These are phyloP conservation scores for Aureobasidium leucospermi DNA, from an alignment of 2,329 filamentous ascomycete species.

Conservation along the genomic window DNA sequence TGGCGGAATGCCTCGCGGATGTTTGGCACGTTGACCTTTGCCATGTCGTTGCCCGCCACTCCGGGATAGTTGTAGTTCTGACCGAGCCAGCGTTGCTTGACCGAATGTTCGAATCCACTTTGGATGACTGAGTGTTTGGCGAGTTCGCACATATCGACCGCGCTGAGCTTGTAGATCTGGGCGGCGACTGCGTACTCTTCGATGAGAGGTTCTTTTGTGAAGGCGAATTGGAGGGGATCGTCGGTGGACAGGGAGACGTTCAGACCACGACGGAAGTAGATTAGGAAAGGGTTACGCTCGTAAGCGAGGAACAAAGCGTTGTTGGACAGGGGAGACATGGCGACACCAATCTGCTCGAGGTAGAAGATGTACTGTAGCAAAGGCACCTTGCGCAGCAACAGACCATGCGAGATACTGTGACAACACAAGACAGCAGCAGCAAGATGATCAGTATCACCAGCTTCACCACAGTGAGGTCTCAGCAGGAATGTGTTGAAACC, in stretches of 20 bases:
- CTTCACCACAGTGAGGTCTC: constrained; percentile 91
- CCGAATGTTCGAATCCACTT: constrained; percentile 80
- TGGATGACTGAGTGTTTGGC: constrained; percentile 94
- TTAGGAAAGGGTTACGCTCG: constrained; percentile 91
- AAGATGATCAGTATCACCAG: constrained; percentile 92
- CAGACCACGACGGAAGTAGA: constrained; percentile 88
- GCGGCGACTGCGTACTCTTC: constrained; percentile 97
- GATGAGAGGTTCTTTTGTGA: constrained; percentile 95
- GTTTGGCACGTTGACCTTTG: constrained; percentile 93
- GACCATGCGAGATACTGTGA: constrained; percentile 93
- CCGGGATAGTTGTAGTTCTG: constrained; percentile 69
- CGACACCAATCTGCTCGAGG: constrained; percentile 93
- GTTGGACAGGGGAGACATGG: constrained; percentile 98
- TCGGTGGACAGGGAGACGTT: constrained; percentile 97
- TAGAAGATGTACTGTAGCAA: constrained; percentile 96
- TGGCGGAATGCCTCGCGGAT: constrained; percentile 84
- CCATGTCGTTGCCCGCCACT: constrained; percentile 79
- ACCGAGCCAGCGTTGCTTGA: constrained; percentile 92
- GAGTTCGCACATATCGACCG: constrained; percentile 97
- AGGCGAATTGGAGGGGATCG: constrained; percentile 94
- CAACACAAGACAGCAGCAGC: constrained; percentile 86
- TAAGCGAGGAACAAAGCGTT: constrained; percentile 95
- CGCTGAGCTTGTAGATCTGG: constrained; percentile 95
- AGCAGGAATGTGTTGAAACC: constrained; percentile 95
- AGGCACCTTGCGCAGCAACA: constrained; percentile 87